These are phyloP conservation scores for Elsinoe fawcettii DNA, from an alignment of 2,329 filamentous ascomycete species.

Conservation along the genomic window DNA sequence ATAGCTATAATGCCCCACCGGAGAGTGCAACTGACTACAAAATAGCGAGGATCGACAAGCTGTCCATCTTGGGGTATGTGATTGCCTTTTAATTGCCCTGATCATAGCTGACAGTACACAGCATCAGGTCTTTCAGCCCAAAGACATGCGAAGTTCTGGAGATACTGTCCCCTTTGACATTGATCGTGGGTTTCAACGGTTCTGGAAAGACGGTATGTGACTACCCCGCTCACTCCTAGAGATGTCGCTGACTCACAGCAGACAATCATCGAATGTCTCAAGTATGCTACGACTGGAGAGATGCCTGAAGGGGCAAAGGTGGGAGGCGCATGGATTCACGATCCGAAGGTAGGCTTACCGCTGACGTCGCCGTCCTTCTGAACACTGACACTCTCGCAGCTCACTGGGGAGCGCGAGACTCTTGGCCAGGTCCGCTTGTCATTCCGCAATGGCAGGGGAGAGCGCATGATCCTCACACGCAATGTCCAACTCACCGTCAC, in stretches of 20 bases:
- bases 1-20: background rate
- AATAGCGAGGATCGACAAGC: conserved; percentile 78
- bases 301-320: conserved; percentile 82
- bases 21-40: background rate
- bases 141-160: conserved; percentile 67
- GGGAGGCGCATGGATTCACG: conserved; percentile 89
- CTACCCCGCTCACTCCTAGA: background rate
- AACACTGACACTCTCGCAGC: conserved; percentile 28
- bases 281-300: conserved; percentile 93
- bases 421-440: conserved; percentile 84
- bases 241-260: conserved; percentile 23
- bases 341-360: conserved; percentile 61
- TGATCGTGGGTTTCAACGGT: conserved; percentile 96
- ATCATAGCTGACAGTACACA: conserved; percentile 25
- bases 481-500: conserved; percentile 81
- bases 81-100: no score
- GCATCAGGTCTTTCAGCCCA: conserved; percentile 79
- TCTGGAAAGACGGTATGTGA: conserved; percentile 75
- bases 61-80: conserved; percentile 69
- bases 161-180: conserved; percentile 82
- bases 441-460: conserved; percentile 71
- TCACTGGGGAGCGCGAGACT: conserved; percentile 80
- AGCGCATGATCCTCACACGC: conserved; percentile 73
- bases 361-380: conserved; percentile 1
- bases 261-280: conserved; percentile 97